These are phyloP conservation scores for Picea mariana DNA, from an alignment of 83 land plant species.

Conservation along the genomic window DNA sequence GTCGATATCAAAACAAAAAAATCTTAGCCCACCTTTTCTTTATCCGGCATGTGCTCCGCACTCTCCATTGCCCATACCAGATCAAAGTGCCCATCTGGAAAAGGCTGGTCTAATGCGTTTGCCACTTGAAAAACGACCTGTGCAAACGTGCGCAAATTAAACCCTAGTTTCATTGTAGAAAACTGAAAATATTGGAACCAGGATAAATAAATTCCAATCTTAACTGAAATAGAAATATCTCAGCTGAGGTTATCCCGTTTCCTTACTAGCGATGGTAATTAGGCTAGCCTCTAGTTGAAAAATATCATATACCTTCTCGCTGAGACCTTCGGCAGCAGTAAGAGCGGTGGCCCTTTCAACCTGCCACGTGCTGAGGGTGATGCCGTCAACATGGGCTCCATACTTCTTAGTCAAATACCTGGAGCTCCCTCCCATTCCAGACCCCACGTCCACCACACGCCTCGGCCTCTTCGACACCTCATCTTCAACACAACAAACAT, in stretches of 20 bases:
- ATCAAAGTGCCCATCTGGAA: constrained; percentile 83
- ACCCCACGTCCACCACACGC: constrained; percentile 25
- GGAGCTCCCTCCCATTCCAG: constrained; percentile 34
- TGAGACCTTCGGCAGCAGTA: constrained; percentile 54
- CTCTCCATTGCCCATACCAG: constrained; percentile 93
- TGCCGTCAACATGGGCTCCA: constrained; percentile 1
- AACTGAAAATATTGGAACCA: too few relatives aligned
- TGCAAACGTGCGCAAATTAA: neutral
- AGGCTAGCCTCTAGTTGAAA: constrained; percentile 36
- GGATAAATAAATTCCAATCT: too few relatives aligned
- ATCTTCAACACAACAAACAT: neutral
- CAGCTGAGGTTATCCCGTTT: too few relatives aligned
- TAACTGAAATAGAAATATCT: too few relatives aligned
- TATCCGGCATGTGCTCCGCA: constrained; percentile 99
- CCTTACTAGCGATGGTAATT: too few relatives aligned
- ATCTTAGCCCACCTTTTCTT: constrained; percentile 59
- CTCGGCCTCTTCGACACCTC: constrained; percentile 11
- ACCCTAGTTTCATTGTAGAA: too few relatives aligned
- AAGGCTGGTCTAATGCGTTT: constrained; percentile 96
- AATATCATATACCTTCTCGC: constrained; percentile 40
- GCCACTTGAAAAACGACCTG: constrained; percentile 94
- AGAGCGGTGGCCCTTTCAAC: constrained; percentile 73
- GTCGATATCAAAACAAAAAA: neutral
- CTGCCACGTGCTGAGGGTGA: constrained; percentile 57
- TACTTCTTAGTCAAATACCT: constrained; percentile 23